Percentiles rank a stretch among this genome's conserved stretches.
Evolutionary conservation across 495 filamentous ascomycete genomes (phyloP).

Genomic region (Darksidea phi): DNA sequence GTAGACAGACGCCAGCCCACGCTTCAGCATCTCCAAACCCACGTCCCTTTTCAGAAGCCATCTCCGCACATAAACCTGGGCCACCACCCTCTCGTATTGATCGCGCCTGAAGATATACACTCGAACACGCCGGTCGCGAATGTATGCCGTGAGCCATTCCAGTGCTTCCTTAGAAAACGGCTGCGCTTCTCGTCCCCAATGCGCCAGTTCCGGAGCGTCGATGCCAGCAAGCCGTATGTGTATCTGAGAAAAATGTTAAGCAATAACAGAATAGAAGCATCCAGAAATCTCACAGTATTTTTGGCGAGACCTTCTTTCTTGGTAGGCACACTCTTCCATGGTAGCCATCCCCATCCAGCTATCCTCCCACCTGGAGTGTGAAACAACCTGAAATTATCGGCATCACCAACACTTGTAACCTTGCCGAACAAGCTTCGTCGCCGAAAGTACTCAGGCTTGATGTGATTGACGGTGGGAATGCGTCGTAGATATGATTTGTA

Average conservation of each 20-base stretch:
- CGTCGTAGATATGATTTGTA: slow-evolving; percentile 78
- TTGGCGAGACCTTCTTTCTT: slow-evolving; percentile 66
- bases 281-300: slow-evolving; percentile 63
- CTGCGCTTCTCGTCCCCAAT: slow-evolving; percentile 86
- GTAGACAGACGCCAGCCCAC: slow-evolving; percentile 83
- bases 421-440: slow-evolving; percentile 72
- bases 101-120: slow-evolving; percentile 78
- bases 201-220: slow-evolving; percentile 88
- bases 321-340: slow-evolving; percentile 67
- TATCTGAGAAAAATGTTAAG: slow-evolving; percentile 49
- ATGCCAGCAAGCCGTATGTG: slow-evolving; percentile 85
- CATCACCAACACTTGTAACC: slow-evolving; percentile 94
- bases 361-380: slow-evolving; percentile 88
- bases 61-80: slow-evolving; percentile 71
- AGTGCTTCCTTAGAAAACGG: slow-evolving; percentile 79
- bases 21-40: slow-evolving; percentile 81
- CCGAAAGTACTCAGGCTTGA: slow-evolving; percentile 67
- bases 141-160: slow-evolving; percentile 69
- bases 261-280: neutral
- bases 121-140: slow-evolving; percentile 72
- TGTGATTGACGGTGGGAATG: slow-evolving; percentile 69
- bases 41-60: slow-evolving; percentile 69
- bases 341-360: slow-evolving; percentile 88
- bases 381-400: slow-evolving; percentile 88
- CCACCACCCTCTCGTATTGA: slow-evolving; percentile 89